These are phyloP conservation scores for Colletotrichum melonis DNA, from an alignment of 2,329 filamentous ascomycete genomes.

Conservation along the genomic window DNA sequence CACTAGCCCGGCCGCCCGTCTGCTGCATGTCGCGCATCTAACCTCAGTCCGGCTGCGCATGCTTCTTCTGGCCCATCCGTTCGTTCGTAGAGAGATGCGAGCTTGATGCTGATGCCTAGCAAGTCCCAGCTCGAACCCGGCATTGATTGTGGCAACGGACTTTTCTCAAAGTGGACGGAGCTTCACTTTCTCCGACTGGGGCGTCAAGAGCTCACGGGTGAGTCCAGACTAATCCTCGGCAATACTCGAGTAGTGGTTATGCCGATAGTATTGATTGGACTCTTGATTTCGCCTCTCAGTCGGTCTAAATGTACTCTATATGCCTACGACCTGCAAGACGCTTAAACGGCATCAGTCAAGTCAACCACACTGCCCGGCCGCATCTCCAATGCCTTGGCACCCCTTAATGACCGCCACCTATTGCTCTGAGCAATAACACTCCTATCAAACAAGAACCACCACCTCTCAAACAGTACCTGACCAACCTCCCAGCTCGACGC, in stretches of 20 bases:
- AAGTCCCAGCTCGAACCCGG: background rate
- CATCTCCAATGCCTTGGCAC: constrained; percentile 44
- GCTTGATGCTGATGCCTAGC: background rate
- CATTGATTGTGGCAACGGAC: background rate
- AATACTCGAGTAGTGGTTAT: background rate
- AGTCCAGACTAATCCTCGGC: background rate
- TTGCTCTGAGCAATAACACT: constrained; percentile 66
- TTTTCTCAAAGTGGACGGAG: background rate
- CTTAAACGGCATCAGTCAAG: constrained; percentile 11
- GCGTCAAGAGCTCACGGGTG: background rate
- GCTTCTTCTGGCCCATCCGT: background rate
- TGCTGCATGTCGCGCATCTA: constrained; percentile 14
- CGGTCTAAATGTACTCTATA: background rate
- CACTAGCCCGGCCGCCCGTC: constrained; percentile 13
- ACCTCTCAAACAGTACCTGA: constrained; percentile 66
- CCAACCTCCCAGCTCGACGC: constrained; percentile 66
- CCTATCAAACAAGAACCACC: constrained; percentile 71
- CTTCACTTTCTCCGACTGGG: too few relatives aligned
- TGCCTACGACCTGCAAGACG: background rate
- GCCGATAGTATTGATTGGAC: background rate
- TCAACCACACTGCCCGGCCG: constrained; percentile 6
- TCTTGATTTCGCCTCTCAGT: background rate
- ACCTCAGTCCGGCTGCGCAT: constrained; percentile 12
- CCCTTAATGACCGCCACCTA: constrained; percentile 58
- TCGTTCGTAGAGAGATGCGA: background rate